phyloP scores from a whole-genome alignment of 805 yeast species.

The Zygoascus flipseniorum region DNA sequence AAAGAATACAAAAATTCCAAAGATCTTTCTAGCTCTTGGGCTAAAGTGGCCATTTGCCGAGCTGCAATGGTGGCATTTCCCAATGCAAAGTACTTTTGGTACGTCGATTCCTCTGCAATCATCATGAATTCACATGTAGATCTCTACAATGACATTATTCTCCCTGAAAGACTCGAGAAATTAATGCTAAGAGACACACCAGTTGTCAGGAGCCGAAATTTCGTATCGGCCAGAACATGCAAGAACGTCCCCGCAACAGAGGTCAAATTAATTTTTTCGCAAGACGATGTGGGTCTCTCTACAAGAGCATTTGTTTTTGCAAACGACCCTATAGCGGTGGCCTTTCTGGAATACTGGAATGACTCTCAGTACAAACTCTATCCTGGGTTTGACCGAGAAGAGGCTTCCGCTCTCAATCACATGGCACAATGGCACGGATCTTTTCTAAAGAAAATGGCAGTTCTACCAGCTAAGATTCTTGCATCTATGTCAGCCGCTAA shows the following conservation, averaged over 20 bases:
- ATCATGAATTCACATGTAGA: slow-evolving; percentile 65
- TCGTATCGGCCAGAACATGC: not conserved
- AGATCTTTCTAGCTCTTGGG: slow-evolving; percentile 40
- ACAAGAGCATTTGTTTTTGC: slow-evolving; percentile 64
- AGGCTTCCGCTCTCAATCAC: slow-evolving; percentile 59
- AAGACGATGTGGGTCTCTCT: slow-evolving; percentile 54
- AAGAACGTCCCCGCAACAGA: slow-evolving; percentile 38
- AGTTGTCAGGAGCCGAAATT: slow-evolving; percentile 48
- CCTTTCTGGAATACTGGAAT: slow-evolving; percentile 71
- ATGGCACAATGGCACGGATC: slow-evolving; percentile 92
- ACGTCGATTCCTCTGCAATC: slow-evolving; percentile 60
- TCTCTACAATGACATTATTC: slow-evolving; percentile 49
- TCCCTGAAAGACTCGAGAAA: slow-evolving; percentile 51
- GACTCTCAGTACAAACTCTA: slow-evolving; percentile 65
- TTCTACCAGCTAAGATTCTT: slow-evolving; percentile 47
- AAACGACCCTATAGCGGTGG: slow-evolving; percentile 56
- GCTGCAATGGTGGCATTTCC: slow-evolving; percentile 96
- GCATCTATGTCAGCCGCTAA: slow-evolving; percentile 25
- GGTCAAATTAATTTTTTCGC: slow-evolving; percentile 59
- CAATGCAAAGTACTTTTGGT: slow-evolving; percentile 85
- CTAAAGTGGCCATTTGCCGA: slow-evolving; percentile 52
- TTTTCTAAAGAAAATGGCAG: slow-evolving; percentile 58
- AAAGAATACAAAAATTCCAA: slow-evolving; percentile 16
- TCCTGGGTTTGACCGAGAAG: slow-evolving; percentile 41
- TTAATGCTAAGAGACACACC: slow-evolving; percentile 64